phyloP scores from a whole-genome alignment of 1,139 yeast genomes.

The Tardiomyces digboiensis region DNA sequence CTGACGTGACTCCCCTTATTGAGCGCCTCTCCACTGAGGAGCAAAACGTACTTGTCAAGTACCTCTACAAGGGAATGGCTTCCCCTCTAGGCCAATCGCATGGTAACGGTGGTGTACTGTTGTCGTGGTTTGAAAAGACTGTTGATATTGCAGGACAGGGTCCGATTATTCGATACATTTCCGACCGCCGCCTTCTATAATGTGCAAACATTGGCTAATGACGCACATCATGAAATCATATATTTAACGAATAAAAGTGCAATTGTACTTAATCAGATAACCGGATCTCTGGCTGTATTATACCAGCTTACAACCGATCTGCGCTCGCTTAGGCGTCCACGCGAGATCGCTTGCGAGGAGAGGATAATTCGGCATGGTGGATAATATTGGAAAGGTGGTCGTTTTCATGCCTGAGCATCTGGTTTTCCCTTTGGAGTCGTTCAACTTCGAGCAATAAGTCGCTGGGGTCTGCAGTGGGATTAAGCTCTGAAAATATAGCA shows the following conservation, averaged over 20 bases:
- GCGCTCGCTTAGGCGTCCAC: too few species aligned
- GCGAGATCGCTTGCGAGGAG: neutral
- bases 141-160: constrained; percentile 82
- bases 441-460: constrained; percentile 5
- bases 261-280: too few species aligned
- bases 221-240: too few species aligned
- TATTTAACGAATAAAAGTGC: too few species aligned
- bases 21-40: constrained; percentile 50
- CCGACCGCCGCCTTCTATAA: constrained; percentile 75
- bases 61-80: constrained; percentile 80
- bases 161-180: constrained; percentile 74
- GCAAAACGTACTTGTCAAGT: constrained; percentile 73
- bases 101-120: constrained; percentile 76
- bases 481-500: constrained; percentile 8
- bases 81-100: constrained; percentile 55
- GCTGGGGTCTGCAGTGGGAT: neutral
- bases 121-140: constrained; percentile 90
- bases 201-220: too few species aligned
- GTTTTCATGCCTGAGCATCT: constrained; percentile 4
- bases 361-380: neutral
- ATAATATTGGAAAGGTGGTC: neutral
- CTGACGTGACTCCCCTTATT: constrained; percentile 57
- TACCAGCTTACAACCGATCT: too few species aligned
- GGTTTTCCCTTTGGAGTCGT: constrained; percentile 8
- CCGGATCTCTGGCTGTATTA: too few species aligned